Percentiles rank a stretch among this genome's conserved stretches.
Evolutionary conservation across 306 rosid genomes (phyloP).

Genomic region (Herpetospermum pedunculosum): DNA sequence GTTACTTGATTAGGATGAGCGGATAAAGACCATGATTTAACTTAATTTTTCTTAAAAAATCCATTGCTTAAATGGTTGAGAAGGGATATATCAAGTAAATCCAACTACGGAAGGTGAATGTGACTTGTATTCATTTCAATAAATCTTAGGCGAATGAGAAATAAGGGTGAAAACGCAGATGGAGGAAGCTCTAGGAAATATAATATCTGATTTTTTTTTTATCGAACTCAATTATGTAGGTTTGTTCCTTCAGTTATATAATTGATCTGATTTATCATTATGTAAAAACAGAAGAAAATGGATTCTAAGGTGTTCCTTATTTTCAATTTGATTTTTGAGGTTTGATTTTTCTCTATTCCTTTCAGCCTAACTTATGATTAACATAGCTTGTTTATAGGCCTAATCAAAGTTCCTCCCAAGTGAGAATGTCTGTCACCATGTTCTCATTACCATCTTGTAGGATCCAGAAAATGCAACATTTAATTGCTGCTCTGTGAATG

Average conservation of each 20-base stretch:
- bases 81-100: neutral
- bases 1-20: neutral
- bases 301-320: neutral
- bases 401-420: neutral
- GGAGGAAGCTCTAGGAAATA: neutral
- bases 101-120: neutral
- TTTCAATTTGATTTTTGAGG: neutral
- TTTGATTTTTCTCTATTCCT: neutral
- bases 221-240: neutral
- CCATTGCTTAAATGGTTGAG: neutral
- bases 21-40: neutral
- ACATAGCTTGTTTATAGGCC: neutral
- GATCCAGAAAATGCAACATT: constrained; percentile 24
- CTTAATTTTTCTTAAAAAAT: neutral
- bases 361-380: neutral
- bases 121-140: neutral
- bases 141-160: neutral
- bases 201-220: neutral
- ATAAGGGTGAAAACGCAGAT: neutral
- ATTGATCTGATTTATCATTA: neutral
- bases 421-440: neutral
- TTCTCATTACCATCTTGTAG: constrained; percentile 19
- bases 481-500: constrained; percentile 19
- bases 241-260: neutral
- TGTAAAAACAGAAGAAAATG: neutral